Base-by-base conservation (phyloP, 768 basidiomycete species). In the Gloeopeniophorella convolvens region DNA sequence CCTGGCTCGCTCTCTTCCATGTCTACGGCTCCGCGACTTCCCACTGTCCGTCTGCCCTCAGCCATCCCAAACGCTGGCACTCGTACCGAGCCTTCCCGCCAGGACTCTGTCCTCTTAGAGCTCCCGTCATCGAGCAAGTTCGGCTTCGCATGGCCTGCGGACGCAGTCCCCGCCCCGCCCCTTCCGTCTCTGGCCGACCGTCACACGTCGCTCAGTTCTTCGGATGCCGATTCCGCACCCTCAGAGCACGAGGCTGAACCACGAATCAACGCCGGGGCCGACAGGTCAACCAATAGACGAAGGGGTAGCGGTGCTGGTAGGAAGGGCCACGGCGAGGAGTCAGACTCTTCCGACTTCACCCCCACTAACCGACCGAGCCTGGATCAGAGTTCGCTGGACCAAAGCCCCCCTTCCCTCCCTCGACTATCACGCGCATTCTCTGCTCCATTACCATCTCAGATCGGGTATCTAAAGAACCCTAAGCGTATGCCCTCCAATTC, bases 341-440 rank as follows among this genome's bases (percentile, higher is more conserved):
- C 49, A 2, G 54, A 58, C 32, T 50, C 51, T n/a, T 52, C 62
- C 12, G 65, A 64, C 47, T 63, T 62, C 27, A 56, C 62, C 13
- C 68, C 66, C 13, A 65, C 66, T 16, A 64, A 61, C 45, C 54
- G 59, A 46, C 54, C 65, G 49, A 58, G 60, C 42, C 44, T 58
- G 20, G 66, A 68, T 50, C 61, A 59, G 45, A 63, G 66, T 44
- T 65, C 67, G 5, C 35, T 65, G 50, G 66, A 68, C 20, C 61
- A 64, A 33, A 55, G 47, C 41, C 58, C 64, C 13, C 59, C 57
- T 37, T 48, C 64, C 48, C 56, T 66, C 11, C 81, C 84, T 37
- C 74, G 74, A n/a, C 77, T 89, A 50, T 79, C 81, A 42, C 78
- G 91, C 46, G 82, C 85, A 2, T 80, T 85, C 59, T 89, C 90